Evolutionary conservation across 176 grass and related monocot genomes (phyloP), one percentile per base, ranked within the genome.

Genomic region (Bolboschoenus planiculmis): DNA sequence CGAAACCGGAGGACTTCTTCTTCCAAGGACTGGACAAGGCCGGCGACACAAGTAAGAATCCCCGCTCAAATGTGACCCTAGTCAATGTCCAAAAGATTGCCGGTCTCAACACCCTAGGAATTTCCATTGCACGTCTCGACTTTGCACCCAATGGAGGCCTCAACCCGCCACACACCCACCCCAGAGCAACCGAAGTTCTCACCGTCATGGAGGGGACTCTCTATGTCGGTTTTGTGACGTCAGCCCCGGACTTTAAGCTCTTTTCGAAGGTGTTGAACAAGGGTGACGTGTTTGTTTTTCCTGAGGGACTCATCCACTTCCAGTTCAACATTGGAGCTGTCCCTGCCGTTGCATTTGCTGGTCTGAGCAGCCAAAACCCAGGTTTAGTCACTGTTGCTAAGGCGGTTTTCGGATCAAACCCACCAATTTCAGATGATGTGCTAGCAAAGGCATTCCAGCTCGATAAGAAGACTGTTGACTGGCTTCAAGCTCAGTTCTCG

Each of bases 361-460:
- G 47, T 37, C 55, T 80, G 1, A 80, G 48, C 31, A 80, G 78
- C 48, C 78, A 80, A 56, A 56, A 56, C 9, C 78, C 78, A 21
- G 78, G 78, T 1, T 13, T 54, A 16, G 18, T 56, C 11, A 23
- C 20, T 39, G 20, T 40, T 2, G 64, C 64, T 21, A 40, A 78
- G 24, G 74, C 74, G 7, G 24, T 78, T 3, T 78, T 78, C 0
- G 74, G 74, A 18, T 78, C 74, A 9, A 78, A 55, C 74, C 74
- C 10, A 34, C 74, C 74, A 5, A 78, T 78, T 78, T 78, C 44
- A 20, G 74, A 78, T 78, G 74, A 78, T 55, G 74, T 78, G 50
- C 46, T 78, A 2, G 13, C 46, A 10, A 78, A 78, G 46, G 40
- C 74, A 20, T 78, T 78, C 18, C 35, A 68, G 8, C 64, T 68